Conservation (phyloP, 2,329 filamentous ascomycete genomes). For the Cercospora beticola region DNA sequence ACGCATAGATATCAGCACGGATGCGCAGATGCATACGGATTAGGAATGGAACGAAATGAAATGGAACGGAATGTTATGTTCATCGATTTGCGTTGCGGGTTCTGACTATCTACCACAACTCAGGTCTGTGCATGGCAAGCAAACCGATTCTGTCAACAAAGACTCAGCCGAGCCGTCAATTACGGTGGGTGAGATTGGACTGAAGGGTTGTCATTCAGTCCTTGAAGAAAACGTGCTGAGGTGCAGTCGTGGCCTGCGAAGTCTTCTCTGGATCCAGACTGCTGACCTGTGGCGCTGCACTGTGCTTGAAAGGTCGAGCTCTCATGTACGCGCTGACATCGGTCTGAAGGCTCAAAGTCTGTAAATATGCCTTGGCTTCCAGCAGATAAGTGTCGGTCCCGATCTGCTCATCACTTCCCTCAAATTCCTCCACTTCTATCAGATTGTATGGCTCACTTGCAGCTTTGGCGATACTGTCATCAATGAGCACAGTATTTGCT, state of each 20-base stretch:
- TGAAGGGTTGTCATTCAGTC: not conserved
- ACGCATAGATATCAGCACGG: constrained; percentile 6
- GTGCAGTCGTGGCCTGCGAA: not conserved
- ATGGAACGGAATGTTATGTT: not conserved
- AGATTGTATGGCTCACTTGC: constrained; percentile 80
- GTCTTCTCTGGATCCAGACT: not conserved
- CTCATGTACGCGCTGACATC: constrained; percentile 51
- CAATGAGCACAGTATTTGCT: constrained; percentile 83
- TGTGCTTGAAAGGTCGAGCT: constrained; percentile 15
- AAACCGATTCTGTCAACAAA: not conserved
- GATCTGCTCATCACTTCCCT: constrained; percentile 43
- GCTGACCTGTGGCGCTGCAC: not conserved
- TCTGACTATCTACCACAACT: not conserved
- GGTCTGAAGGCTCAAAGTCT: constrained; percentile 50
- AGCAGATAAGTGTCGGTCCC: constrained; percentile 48
- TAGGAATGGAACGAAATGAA: not conserved
- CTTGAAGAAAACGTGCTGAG: not conserved
- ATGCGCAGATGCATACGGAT: constrained; percentile 12
- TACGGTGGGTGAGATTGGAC: not conserved
- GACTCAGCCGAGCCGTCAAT: not conserved
- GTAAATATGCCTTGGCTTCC: constrained; percentile 55
- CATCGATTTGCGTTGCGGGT: not conserved
- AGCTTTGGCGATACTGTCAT: constrained; percentile 81
- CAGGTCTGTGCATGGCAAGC: not conserved
- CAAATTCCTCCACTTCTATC: constrained; percentile 76